Evolutionary conservation across 2,329 filamentous ascomycete species (phyloP), one percentile per base, ranked within the genome.

Genomic region (Trichoderma endophyticum): DNA sequence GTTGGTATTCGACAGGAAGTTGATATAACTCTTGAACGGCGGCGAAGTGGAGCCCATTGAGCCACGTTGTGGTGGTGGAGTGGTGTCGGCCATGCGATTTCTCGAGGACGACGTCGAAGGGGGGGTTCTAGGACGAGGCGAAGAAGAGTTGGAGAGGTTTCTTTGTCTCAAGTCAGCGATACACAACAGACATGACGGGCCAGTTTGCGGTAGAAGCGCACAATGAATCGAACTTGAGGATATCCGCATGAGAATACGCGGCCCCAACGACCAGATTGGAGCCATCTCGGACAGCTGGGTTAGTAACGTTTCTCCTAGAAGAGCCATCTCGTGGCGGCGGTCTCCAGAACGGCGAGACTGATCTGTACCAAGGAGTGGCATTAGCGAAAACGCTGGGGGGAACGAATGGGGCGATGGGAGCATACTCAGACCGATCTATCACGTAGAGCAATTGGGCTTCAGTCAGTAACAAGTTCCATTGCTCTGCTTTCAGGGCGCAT

Each of bases 201-300:
- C 26, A 9, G 24, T 14, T 11, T 39, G 28, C 21, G 18, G 30
- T 18, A 57, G 48, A 24, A 24, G 82, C 88, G 75, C 87, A 96
- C 93, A 95, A 77, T 32, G 90, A 89, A 78, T 94, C 93, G 78
- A 95, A 92, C 82, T 95, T 97, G 77, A 98, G 87, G 79, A 97
- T 93, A 83, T 98, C 95, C 32, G 95, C 93, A 82, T 99, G 96
- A 15, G 96, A 98, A 81, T 99, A 99, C 60, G 95, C 92, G 71
- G 96, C 96, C 76, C 96, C 96, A 73, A 98, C 92, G 43, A 99
- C 93, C 73, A 95, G 88, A 78, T 86, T 89, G 65, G 90, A 84
- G 30, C 68, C 43, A 76, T 92, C 91, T 79, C 88, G 87, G 66
- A 84, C 80, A 36, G 75, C 75, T 56, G 81, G 77, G 26, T 79